Conservation (phyloP, 305 asterid genomes). For the Fraxinus albicans region DNA sequence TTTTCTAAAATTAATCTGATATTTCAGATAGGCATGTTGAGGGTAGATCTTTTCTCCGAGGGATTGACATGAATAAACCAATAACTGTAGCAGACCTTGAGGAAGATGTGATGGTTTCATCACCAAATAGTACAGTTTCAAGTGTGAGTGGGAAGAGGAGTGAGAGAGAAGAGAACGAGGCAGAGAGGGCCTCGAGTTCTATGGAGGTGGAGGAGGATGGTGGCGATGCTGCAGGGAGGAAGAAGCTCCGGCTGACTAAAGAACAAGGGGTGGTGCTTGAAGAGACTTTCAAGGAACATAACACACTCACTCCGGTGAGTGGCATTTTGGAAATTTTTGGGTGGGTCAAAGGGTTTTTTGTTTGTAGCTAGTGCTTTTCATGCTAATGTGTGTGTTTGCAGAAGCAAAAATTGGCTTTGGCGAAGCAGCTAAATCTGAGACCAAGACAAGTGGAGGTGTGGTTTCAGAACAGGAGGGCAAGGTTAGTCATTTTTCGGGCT, state of each 20-base stretch:
- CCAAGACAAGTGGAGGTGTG: constrained; percentile 97
- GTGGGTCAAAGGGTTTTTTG: constrained; percentile 18
- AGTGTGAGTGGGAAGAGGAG: constrained; percentile 75
- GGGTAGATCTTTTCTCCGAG: constrained; percentile 37
- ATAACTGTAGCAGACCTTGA: constrained; percentile 41
- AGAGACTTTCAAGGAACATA: constrained; percentile 87
- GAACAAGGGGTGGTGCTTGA: constrained; percentile 93
- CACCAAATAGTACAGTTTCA: constrained; percentile 78
- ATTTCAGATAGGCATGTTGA: constrained; percentile 51
- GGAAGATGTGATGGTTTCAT: constrained; percentile 60
- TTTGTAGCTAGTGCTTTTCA: not conserved
- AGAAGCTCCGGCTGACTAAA: constrained; percentile 88
- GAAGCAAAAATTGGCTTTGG: constrained; percentile 90
- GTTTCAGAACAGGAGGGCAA: constrained; percentile 98
- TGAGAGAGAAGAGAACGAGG: constrained; percentile 74
- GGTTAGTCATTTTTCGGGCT: constrained; percentile 47
- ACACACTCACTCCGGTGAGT: constrained; percentile 84
- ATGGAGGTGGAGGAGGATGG: constrained; percentile 68
- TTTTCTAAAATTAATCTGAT: not conserved
- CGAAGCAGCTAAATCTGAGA: constrained; percentile 78
- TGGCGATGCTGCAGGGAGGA: constrained; percentile 62
- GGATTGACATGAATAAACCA: constrained; percentile 63
- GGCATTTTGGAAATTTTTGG: constrained; percentile 17
- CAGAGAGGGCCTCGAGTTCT: constrained; percentile 47
- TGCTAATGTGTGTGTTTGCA: constrained; percentile 26